Evolutionary conservation across 352 stramenopile genomes (phyloP).

Genomic region (Thalassiosira mediterranea): DNA sequence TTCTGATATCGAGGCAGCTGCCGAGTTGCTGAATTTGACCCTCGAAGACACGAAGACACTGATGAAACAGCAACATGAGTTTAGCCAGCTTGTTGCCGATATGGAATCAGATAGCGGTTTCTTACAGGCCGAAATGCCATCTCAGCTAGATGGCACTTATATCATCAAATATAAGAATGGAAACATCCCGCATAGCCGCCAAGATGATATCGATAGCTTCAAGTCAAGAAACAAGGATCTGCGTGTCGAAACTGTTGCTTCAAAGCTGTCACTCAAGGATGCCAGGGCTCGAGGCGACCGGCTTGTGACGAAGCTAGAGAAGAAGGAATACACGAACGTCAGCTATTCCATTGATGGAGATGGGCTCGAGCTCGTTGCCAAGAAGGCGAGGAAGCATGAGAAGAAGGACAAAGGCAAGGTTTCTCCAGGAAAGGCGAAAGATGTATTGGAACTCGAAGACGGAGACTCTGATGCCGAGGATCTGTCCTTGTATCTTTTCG

Average conservation of each 20-base stretch:
- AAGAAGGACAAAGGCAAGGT: not conserved
- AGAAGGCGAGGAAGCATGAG: not conserved
- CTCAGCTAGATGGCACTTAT: not conserved
- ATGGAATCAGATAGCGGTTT: not conserved
- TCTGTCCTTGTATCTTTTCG: not conserved
- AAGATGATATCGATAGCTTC: not conserved
- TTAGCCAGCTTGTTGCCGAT: not conserved
- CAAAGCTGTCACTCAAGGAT: constrained; percentile 1
- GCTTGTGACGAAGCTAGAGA: not conserved
- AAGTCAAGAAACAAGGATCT: not conserved
- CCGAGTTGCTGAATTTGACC: not conserved
- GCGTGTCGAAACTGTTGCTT: not conserved
- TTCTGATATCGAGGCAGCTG: not conserved
- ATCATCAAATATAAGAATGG: not conserved
- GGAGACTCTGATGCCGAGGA: not conserved
- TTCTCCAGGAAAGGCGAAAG: not conserved
- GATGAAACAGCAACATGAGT: not conserved
- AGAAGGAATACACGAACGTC: not conserved
- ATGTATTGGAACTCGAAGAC: not conserved
- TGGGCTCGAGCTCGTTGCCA: not conserved
- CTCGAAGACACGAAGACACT: not conserved
- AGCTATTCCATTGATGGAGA: not conserved
- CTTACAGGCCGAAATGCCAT: not conserved
- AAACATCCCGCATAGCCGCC: not conserved
- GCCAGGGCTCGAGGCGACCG: not conserved